Evolutionary conservation across 306 rosid genomes (phyloP).

Genomic region (Dryas drummondii): DNA sequence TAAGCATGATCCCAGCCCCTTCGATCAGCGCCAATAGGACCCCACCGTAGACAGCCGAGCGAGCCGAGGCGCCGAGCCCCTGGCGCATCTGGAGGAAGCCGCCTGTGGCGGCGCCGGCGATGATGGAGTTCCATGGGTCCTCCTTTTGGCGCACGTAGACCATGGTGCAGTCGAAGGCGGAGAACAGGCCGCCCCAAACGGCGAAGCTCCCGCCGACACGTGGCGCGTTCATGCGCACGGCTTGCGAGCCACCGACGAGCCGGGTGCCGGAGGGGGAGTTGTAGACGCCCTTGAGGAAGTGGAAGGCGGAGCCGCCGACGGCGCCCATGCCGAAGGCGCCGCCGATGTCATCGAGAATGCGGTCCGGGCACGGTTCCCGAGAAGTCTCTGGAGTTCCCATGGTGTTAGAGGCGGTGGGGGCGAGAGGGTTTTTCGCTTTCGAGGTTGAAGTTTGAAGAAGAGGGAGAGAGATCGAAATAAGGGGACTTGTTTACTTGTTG

Average conservation of each 20-base stretch:
- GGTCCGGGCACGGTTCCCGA: conserved; percentile 86
- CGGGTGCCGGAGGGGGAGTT: conserved; percentile 72
- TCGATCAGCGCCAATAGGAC: conserved; percentile 71
- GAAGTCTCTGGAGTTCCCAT: conserved; percentile 92
- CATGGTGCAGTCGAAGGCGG: conserved; percentile 80
- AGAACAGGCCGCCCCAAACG: conserved; percentile 90
- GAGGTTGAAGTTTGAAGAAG: too few relatives aligned
- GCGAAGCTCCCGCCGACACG: conserved; percentile 85
- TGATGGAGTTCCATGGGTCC: conserved; percentile 91
- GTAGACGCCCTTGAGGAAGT: conserved; percentile 74
- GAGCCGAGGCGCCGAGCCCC: conserved; percentile 57
- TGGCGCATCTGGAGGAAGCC: conserved; percentile 85
- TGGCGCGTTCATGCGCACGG: conserved; percentile 81
- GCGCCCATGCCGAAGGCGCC: conserved; percentile 98
- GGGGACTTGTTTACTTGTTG: neutral
- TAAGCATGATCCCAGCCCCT: conserved; percentile 90
- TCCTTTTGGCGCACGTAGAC: conserved; percentile 86
- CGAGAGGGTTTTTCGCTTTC: neutral
- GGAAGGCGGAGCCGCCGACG: conserved; percentile 82
- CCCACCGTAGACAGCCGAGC: conserved; percentile 67
- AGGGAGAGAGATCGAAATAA: neutral
- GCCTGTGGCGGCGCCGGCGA: conserved; percentile 84
- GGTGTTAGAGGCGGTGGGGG: neutral
- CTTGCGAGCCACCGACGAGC: conserved; percentile 66
- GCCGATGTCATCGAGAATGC: conserved; percentile 80